phyloP scores from a whole-genome alignment of 371 early-diverging fungal species.

The Mortierella sp. region DNA sequence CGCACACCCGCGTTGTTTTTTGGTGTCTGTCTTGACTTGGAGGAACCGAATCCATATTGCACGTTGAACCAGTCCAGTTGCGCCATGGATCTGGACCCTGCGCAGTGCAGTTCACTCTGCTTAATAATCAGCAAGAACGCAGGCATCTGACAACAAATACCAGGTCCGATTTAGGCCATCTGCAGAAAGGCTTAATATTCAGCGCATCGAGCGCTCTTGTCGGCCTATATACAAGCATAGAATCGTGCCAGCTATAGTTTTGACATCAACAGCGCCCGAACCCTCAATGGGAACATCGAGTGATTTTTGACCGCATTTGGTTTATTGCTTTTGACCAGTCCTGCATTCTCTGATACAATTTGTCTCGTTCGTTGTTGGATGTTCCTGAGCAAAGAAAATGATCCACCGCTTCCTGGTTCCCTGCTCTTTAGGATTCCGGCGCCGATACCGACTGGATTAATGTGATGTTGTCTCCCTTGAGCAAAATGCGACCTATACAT shows the following conservation, averaged over 20 bases:
- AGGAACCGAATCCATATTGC: background rate
- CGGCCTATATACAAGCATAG: background rate
- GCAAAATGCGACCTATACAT: constrained; percentile 83
- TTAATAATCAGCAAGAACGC: too few species aligned
- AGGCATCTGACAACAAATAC: too few species aligned
- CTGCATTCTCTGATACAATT: background rate
- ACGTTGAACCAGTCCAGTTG: background rate
- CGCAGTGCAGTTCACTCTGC: background rate
- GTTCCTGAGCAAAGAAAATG: background rate
- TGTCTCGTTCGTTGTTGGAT: background rate
- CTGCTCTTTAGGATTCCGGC: constrained; percentile 26
- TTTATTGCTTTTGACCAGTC: background rate
- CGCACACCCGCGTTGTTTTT: background rate
- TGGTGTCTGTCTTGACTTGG: background rate
- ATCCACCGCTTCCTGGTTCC: background rate
- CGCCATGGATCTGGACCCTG: background rate
- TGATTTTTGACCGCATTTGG: background rate
- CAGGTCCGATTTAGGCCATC: too few species aligned
- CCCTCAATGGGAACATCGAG: background rate
- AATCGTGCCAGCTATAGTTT: background rate
- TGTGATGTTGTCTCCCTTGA: constrained; percentile 94
- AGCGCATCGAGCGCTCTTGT: background rate
- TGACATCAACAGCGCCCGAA: background rate
- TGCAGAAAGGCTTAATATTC: too few species aligned
- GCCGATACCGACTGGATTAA: constrained; percentile 68